Percentiles rank a stretch among this genome's conserved stretches.
These are phyloP conservation scores for Viola odorata DNA, from an alignment of 345 rosid genomes.

Conservation along the genomic window DNA sequence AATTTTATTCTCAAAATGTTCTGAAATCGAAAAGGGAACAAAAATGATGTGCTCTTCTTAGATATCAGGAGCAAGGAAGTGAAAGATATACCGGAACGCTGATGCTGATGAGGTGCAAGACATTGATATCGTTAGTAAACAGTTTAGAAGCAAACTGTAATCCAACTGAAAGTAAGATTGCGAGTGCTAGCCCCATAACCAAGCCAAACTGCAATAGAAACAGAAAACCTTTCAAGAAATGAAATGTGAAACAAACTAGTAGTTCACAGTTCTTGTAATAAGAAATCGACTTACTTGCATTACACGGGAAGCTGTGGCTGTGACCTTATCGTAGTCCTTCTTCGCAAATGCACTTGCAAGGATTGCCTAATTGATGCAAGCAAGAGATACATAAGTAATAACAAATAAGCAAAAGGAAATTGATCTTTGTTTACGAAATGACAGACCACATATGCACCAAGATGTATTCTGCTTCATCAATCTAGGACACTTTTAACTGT, in stretches of 20 bases:
- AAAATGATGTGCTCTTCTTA: not conserved
- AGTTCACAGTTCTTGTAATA: not conserved
- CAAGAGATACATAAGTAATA: no score
- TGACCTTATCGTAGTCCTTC: constrained; percentile 13
- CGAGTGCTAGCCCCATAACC: constrained; percentile 17
- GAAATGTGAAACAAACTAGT: not conserved
- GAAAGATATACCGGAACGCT: constrained; percentile 16
- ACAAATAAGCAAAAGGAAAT: no score
- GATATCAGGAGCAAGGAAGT: not conserved
- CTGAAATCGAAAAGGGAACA: not conserved
- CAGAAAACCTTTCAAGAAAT: not conserved
- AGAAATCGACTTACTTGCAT: constrained; percentile 12
- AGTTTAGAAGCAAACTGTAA: constrained; percentile 14
- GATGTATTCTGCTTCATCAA: no score
- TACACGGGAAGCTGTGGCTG: constrained; percentile 12
- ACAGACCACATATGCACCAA: no score
- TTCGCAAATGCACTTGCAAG: constrained; percentile 25
- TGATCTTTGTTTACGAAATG: no score
- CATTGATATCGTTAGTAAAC: constrained; percentile 14
- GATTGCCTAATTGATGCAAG: constrained; percentile 13
- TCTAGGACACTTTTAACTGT: no score
- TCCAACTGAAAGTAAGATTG: constrained; percentile 12
- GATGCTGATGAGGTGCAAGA: constrained; percentile 15
- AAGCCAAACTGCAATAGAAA: constrained; percentile 16
- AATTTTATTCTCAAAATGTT: not conserved